These are phyloP conservation scores for Ceratobasidium theobromae DNA, from an alignment of 1,284 basidiomycete genomes.

Conservation along the genomic window DNA sequence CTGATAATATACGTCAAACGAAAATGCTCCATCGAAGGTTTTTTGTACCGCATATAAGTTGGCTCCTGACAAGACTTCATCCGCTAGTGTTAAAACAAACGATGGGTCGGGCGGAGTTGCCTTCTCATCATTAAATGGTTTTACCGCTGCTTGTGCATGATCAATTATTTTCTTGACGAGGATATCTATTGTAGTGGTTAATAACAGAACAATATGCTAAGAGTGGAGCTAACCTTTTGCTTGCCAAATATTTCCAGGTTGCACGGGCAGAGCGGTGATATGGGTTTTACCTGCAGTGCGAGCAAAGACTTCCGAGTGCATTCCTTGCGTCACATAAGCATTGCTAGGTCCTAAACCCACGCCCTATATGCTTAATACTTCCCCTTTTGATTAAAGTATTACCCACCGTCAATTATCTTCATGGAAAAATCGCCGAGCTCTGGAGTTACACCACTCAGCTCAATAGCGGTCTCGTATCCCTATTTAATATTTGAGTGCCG, in stretches of 20 bases:
- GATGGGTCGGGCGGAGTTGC: constrained; percentile 71
- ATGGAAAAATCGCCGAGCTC: constrained; percentile 82
- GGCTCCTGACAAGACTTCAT: constrained; percentile 69
- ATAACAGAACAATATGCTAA: not conserved
- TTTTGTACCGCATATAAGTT: constrained; percentile 88
- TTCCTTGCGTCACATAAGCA: constrained; percentile 53
- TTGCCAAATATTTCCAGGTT: constrained; percentile 74
- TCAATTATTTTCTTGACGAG: constrained; percentile 65
- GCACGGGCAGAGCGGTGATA: constrained; percentile 64
- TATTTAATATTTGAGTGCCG: constrained; percentile 41
- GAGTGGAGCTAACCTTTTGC: constrained; percentile 62
- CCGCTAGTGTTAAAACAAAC: constrained; percentile 70
- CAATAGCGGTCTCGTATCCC: constrained; percentile 71
- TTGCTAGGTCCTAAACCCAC: constrained; percentile 58
- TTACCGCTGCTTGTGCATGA: constrained; percentile 57
- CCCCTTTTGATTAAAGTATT: not conserved
- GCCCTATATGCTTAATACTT: not conserved
- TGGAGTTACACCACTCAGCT: constrained; percentile 68
- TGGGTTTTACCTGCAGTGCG: constrained; percentile 71
- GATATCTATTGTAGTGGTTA: constrained; percentile 52
- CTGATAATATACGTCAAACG: constrained; percentile 85
- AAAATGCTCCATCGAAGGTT: constrained; percentile 77
- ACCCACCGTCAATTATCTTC: constrained; percentile 74
- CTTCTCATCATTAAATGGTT: constrained; percentile 56
- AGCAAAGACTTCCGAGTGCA: constrained; percentile 61